phyloP scores from a whole-genome alignment of 2,329 filamentous ascomycete genomes.

The Dendrostoma leiphaemia region DNA sequence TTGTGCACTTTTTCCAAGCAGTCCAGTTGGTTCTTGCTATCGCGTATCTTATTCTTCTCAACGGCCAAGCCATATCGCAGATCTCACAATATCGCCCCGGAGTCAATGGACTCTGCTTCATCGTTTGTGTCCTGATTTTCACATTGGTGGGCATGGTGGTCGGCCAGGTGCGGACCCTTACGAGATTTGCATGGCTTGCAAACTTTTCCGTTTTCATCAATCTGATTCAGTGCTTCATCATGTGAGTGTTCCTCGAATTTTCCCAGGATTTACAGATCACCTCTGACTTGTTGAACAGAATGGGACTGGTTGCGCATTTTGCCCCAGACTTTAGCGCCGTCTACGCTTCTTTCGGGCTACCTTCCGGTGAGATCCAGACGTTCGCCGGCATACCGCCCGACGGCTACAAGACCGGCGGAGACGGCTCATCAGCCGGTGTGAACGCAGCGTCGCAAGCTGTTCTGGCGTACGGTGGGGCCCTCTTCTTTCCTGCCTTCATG shows the following conservation, averaged over 20 bases:
- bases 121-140: background rate
- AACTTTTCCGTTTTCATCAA: slow-evolving; percentile 2
- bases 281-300: background rate
- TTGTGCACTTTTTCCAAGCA: background rate
- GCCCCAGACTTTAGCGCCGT: slow-evolving; percentile 43
- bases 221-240: background rate
- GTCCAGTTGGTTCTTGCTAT: slow-evolving; percentile 36
- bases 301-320: background rate
- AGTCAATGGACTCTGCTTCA: background rate
- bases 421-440: slow-evolving; percentile 39
- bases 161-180: slow-evolving; percentile 34
- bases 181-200: background rate
- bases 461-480: slow-evolving; percentile 53
- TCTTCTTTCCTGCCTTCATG: slow-evolving; percentile 54
- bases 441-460: slow-evolving; percentile 50
- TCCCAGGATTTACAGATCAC: no score
- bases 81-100: background rate
- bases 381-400: background rate
- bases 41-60: slow-evolving; percentile 44
- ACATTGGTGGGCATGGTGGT: slow-evolving; percentile 24
- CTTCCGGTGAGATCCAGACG: slow-evolving; percentile 29
- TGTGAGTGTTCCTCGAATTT: background rate
- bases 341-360: slow-evolving; percentile 26
- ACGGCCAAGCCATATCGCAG: slow-evolving; percentile 31
- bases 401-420: slow-evolving; percentile 33